Evolutionary conservation across 257 asterid species (phyloP), one percentile per base, ranked within the genome.

Genomic region (Solanum tacnaense): DNA sequence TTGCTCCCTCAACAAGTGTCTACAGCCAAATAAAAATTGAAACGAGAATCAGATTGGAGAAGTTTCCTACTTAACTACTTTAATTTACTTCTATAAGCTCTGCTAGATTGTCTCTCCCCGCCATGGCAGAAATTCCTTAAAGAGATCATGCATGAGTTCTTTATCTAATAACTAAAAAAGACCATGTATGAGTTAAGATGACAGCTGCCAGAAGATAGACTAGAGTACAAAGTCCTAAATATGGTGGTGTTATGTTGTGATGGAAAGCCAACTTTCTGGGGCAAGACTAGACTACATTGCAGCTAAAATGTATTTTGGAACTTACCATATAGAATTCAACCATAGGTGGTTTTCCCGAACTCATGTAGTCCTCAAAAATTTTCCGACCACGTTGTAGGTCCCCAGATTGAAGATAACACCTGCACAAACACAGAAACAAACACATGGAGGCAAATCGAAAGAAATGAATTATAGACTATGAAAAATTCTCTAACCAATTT

Each of bases 1-100:
- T 97, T 83, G 98, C 98, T 84, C 99, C 99, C 88, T 92, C 98
- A 71, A 88, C 91, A 79, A 97, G 96, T 56, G 95, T 92, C 99
- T 97, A 92, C 91, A 89, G 86, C 86, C 70, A 82, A 82, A 82
- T 49, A 49, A 82, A 29, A 49, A n/a, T 46, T 82, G 41, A 84
- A 75, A 34, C 84, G 86, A 82, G 70, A 82, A 81, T 44, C 65
- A 44, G 67, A 34, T 25, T 16, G 38, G 38, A 81, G 41, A 82
- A 82, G 31, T 9, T 49, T 31, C 68, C 68, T 9, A 29, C 29
- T 82, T 25, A 18, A 49, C 41, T 18, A n/a, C 84, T 76, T 38
- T 76, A 49, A 49, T 49, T 82, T 82, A 82, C 85, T 49, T 31
- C 29, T 78, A 78, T 78, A 39, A 78, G 67, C 38, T 41, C 67